phyloP scores from a whole-genome alignment of 2,329 filamentous ascomycete genomes.

The Beauveria medogensis region DNA sequence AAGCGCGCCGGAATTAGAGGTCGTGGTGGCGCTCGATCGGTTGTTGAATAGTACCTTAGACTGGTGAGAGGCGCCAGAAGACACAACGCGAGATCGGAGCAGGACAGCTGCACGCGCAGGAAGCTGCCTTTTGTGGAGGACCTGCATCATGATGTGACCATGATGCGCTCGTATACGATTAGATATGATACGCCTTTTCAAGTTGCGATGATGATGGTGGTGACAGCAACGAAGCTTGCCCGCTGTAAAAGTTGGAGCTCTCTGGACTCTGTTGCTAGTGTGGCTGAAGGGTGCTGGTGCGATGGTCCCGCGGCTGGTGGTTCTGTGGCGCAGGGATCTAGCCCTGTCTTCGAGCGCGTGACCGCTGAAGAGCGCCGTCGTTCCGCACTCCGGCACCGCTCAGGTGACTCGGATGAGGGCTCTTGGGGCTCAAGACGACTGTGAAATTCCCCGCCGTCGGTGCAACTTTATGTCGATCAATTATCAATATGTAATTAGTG shows the following conservation, averaged over 20 bases:
- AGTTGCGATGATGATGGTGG: background rate
- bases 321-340: background rate
- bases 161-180: background rate
- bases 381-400: slow-evolving; percentile 6
- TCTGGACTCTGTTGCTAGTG: background rate
- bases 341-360: background rate
- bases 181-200: background rate
- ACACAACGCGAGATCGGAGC: background rate
- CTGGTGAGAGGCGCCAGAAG: background rate
- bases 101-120: background rate
- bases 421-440: background rate
- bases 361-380: slow-evolving; percentile 3
- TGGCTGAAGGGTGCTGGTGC: background rate
- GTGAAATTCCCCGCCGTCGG: background rate
- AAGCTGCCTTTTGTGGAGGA: background rate
- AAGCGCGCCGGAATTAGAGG: background rate
- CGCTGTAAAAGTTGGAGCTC: background rate
- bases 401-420: slow-evolving; percentile 3
- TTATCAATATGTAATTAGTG: background rate
- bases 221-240: background rate
- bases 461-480: too few species aligned
- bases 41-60: background rate
- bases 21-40: background rate
- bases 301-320: background rate
- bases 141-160: background rate